Conservation (phyloP, 202 grass and related monocot species). For the Panicum virgatum region DNA sequence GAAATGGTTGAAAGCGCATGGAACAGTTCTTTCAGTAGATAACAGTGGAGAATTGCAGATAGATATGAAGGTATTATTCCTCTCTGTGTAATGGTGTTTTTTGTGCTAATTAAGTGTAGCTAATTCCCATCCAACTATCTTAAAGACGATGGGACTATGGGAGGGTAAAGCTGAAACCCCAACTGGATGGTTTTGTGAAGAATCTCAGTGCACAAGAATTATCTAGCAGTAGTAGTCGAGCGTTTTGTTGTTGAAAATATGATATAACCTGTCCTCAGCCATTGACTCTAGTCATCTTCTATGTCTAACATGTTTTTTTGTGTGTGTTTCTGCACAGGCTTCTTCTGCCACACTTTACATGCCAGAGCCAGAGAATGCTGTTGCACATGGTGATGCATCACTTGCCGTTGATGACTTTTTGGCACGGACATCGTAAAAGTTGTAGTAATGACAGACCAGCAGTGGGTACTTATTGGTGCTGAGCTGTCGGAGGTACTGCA, state of each 20-base stretch:
- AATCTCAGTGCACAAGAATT: not conserved
- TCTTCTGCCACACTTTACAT: conserved; percentile 73
- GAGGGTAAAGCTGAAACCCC: not conserved
- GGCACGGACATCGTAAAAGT: conserved; percentile 42
- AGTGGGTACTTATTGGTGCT: not conserved
- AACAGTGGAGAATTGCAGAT: conserved; percentile 71
- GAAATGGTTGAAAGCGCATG: conserved; percentile 92
- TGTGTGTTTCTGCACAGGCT: conserved; percentile 43
- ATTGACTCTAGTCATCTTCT: not conserved
- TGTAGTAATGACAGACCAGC: not conserved
- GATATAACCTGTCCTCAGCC: not conserved
- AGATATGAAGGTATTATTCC: conserved; percentile 77
- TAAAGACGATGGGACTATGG: not conserved
- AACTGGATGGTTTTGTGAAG: not conserved
- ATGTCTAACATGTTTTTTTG: not conserved
- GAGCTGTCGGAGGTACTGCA: not conserved
- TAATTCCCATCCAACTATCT: not conserved
- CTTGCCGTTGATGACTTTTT: conserved; percentile 91
- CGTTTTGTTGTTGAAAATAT: conserved; percentile 13
- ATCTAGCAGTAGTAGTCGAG: conserved; percentile 2
- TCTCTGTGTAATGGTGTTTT: not conserved
- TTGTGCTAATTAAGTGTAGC: not conserved
- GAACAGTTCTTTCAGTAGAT: conserved; percentile 61
- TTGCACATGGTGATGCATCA: conserved; percentile 85
- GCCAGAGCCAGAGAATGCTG: conserved; percentile 94